These are phyloP conservation scores for Neurospora sp. DNA, from an alignment of 495 filamentous ascomycete species.

Conservation along the genomic window DNA sequence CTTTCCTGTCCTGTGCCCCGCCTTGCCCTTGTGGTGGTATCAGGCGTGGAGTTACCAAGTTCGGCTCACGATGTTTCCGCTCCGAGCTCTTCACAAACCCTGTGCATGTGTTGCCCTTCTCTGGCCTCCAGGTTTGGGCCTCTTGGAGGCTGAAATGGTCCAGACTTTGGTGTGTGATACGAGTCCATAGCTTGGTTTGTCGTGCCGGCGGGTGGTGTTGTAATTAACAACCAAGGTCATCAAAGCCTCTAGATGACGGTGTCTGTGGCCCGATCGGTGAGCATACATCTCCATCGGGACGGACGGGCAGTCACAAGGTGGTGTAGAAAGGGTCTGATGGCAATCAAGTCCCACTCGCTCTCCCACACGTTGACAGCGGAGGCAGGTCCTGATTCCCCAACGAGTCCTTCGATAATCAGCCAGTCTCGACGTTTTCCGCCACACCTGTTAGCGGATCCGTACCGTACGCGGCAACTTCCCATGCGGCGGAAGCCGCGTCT, in stretches of 20 bases:
- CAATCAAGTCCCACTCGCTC: conserved; percentile 20
- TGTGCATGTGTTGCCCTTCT: not conserved
- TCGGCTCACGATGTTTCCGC: not conserved
- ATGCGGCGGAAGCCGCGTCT: not conserved
- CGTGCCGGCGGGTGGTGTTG: not conserved
- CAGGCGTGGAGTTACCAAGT: not conserved
- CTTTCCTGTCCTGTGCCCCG: not conserved
- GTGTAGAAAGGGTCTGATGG: conserved; percentile 17
- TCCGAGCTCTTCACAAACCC: not conserved
- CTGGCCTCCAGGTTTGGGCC: not conserved
- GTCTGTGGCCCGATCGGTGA: conserved; percentile 15
- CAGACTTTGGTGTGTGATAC: not conserved
- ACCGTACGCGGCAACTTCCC: not conserved
- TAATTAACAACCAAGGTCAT: not conserved
- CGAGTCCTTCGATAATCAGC: not conserved
- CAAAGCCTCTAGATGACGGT: not conserved
- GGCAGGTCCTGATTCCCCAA: not conserved
- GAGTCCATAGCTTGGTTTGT: not conserved
- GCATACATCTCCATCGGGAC: conserved; percentile 13
- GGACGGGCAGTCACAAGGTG: conserved; percentile 22
- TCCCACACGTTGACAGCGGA: conserved; percentile 8
- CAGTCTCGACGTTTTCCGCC: not conserved
- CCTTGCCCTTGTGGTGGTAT: not conserved
- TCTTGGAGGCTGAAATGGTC: not conserved
- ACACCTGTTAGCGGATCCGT: not conserved